Evolutionary conservation across 768 basidiomycete species (phyloP).

Genomic region (Phlebiopsis gigantea): DNA sequence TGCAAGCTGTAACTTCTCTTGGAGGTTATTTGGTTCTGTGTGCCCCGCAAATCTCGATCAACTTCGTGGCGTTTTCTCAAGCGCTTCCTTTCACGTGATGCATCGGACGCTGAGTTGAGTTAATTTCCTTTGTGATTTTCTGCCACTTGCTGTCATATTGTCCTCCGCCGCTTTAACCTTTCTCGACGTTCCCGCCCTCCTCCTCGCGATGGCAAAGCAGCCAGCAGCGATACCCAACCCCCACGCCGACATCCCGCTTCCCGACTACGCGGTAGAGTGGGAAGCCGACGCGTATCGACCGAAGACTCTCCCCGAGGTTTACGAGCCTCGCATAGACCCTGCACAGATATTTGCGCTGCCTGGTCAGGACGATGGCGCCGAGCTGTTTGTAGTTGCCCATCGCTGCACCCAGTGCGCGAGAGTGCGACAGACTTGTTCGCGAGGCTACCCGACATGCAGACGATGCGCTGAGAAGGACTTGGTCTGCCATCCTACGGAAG

Average conservation of each 20-base stretch:
- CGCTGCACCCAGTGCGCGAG: constrained; percentile 2
- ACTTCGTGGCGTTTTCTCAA: not conserved
- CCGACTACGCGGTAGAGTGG: constrained; percentile 6
- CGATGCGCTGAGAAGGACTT: not conserved
- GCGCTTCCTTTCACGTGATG: not conserved
- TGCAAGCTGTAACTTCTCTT: too few relatives aligned
- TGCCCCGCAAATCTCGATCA: not conserved
- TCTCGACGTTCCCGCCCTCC: not conserved
- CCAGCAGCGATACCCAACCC: not conserved
- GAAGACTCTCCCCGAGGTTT: constrained; percentile 3
- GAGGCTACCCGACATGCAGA: constrained; percentile 7
- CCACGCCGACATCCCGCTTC: constrained; percentile 1
- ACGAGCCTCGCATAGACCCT: constrained; percentile 6
- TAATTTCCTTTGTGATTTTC: not conserved
- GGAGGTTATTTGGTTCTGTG: not conserved
- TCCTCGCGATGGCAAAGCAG: not conserved
- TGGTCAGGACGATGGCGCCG: not conserved
- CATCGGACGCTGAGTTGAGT: not conserved
- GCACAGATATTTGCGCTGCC: constrained; percentile 10
- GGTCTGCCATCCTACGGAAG: not conserved
- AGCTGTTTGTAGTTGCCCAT: constrained; percentile 2
- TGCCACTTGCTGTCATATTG: not conserved
- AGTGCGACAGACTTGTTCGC: not conserved
- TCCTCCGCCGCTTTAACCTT: not conserved
- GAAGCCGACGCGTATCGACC: constrained; percentile 2